Base-by-base conservation (phyloP, 2,329 filamentous ascomycete species). In the Colletotrichum paranaense region DNA sequence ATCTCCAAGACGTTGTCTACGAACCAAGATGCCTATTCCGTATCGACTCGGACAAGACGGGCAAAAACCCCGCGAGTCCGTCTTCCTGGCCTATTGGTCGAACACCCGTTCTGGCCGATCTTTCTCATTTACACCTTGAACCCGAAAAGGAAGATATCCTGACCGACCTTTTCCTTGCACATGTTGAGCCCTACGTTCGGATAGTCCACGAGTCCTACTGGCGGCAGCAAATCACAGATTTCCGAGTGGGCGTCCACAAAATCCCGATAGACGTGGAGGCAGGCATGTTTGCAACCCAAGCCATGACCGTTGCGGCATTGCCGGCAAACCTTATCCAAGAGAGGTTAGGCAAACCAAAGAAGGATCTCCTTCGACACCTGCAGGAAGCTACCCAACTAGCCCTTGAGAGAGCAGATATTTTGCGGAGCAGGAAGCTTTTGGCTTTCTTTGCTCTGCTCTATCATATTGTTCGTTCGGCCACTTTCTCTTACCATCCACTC, bases 241-340 rank as follows among this genome's bases (percentile, higher is more conserved):
- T 73, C n/a, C 65, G 73, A n/a, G 56, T 72, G 11, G 69, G 69
- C 22, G 65, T 74, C 46, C 53, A 60, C 24, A 74, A 74, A 6
- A 60, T 65, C 1, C 68, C 68, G 11, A 35, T 59, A 11, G 73
- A 73, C 24, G 49, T 73, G 9, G 73, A 74, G 28, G 64, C 65
- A 3, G 28, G 57, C 22, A 69, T 74, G 59, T 69, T 74, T 26
- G 59, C 73, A 9, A 65, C 65, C 3, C 73, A 74, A 38, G 60
- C 69, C n/a, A 65, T 74, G 69, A 73, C 73, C 1, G 73, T 74
- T 22, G 69, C 73, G 11, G 73, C 73, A 5, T 32, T 74, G 24
- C 69, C 73, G 1, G 60, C 53, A 16, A 42, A n/a, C 5, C 16
- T 72, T 3, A 49, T 74, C 2, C 53, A 56, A 52, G 60, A 73